Base-by-base conservation (phyloP, 495 filamentous ascomycete genomes). In the Xylaria flabelliformis region DNA sequence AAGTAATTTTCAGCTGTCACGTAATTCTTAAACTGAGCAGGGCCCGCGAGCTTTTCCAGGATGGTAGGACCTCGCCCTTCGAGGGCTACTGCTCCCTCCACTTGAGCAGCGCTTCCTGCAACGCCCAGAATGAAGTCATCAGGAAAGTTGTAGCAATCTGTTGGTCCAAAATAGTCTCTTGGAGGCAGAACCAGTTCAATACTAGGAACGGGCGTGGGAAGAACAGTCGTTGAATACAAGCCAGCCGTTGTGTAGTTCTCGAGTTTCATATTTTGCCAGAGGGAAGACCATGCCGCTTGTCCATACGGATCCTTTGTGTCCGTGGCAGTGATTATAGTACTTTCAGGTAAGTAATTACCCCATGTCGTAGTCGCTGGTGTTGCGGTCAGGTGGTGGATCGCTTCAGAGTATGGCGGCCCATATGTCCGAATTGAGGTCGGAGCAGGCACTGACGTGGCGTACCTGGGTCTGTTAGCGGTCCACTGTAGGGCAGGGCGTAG, bases 1-100 rank as follows among this genome's bases (percentile, higher is more conserved):
- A 80, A 87, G 72, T 87, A 87, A 61, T 85, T 82, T 71, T 83
- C 78, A 68, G 84, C 83, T 9, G 85, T 83, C 36, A 85, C 74
- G 53, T 82, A 83, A 59, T 82, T 73, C 48, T 80, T 79, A 2
- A 77, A 74, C 41, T 71, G 41, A 21, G 63, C 59, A 15, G 69
- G 73, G 5, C 76, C 51, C 2, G 71, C 71, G 4, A 83, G 34
- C n/a, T 81, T 46, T 85, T 65, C 85, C 32, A 80, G 62, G 4
- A 82, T 44, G 3, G 74, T 80, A 9, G 78, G 78, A 10, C 61
- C 58, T 51, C 68, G 64, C 19, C 78, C 78, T 77, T 80, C 77
- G 6, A 55, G 36, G 29, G 50, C 50, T 19, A 77, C 59, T 32
- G 76, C 78, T 7, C 78, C 76, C 72, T 80, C 78, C 13, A 77